Base-by-base conservation (phyloP, 257 asterid genomes). In the Ajuga chamaepitys region DNA sequence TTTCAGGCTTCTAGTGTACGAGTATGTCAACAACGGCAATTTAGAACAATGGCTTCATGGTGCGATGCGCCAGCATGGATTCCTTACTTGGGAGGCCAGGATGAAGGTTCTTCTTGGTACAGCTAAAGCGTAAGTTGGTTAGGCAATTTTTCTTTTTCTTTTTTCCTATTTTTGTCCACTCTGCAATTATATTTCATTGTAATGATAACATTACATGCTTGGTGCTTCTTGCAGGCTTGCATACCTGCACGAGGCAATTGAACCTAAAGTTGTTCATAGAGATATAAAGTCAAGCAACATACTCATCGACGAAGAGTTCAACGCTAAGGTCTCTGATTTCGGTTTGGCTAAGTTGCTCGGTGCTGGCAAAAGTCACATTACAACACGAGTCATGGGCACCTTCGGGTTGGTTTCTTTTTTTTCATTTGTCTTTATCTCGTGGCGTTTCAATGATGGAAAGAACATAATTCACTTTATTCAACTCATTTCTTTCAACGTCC, bases 31-130 rank as follows among this genome's bases (percentile, higher is more conserved):
- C 81, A 92, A 93, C 58, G 96, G 95, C 20, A 92, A 92, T 71
- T 79, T 93, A 74, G 99, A 93, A 46, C 99, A 93, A 64, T 93
- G 97, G 98, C 93, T 93, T 63, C 98, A 93, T 69, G 98, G 98
- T 50, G 97, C 97, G 9, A 89, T 93, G 97, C 76, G 86, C 35
- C 97, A 89, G 30, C 97, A 92, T 64, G 95, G 95, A 48, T 82
- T 70, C 73, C 95, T 92, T 34, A 92, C 98, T 10, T 92, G 98
- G 98, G 95, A 87, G 74, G 98, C 97, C 38, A 78, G 98, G 72
- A 84, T 65, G 64, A 93, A 93, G 76, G 87, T 92, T 78, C 88
- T 93, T 10, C 95, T 93, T 25, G 98, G 97, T 70, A 93, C 98
- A n/a, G 96, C 99, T 51, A 93, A 89, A 75, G 98, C 97, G 98